Base-by-base conservation (phyloP, 495 filamentous ascomycete genomes). In the Hamigera avellanea region DNA sequence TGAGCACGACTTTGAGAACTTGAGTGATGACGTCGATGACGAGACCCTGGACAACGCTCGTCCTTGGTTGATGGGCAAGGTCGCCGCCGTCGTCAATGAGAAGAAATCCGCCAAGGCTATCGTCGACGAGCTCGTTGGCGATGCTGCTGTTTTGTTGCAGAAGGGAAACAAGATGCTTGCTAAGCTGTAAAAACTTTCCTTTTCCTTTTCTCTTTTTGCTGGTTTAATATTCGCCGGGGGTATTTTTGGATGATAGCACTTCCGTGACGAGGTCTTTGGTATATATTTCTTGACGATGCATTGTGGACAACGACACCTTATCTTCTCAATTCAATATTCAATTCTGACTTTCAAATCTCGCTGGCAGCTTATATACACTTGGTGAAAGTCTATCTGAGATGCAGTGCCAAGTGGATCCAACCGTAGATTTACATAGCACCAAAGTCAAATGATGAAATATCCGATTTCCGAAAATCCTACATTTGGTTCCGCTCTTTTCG, bases 31-130 rank as follows among this genome's bases (percentile, higher is more conserved):
- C 26, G 56, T 73, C 36, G 78, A 80, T 41, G 76, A 81, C 31
- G 86, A 95, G 23, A 76, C 79, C 18, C 75, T 98, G 67, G 91
- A 96, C 52, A 84, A 84, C 53, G 87, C 86, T 44, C 75, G 86
- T 19, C 91, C 91, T 10, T 93, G 76, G 70, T 55, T 98, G 46
- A 96, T 98, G 89, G 91, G 91, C 49, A 91, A 96, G 68, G 91
- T 86, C 26, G 81, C 91, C 15, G 88, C 91, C 16, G 84, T 95
- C 6, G 81, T 88, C 33, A 88, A 88, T 49, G 86, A 96, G 62
- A 83, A 80, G 73, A 93, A 93, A 76, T 57, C 75, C 27, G 91
- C 91, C 39, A 95, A 91, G 76, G 81, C 56, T 2, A 86, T 98
- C 45, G 81, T 98, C 32, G 89, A 98, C 53, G 91, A 98, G 64